Evolutionary conservation across 306 rosid genomes (phyloP).

Genomic region (Vigna unguiculata): DNA sequence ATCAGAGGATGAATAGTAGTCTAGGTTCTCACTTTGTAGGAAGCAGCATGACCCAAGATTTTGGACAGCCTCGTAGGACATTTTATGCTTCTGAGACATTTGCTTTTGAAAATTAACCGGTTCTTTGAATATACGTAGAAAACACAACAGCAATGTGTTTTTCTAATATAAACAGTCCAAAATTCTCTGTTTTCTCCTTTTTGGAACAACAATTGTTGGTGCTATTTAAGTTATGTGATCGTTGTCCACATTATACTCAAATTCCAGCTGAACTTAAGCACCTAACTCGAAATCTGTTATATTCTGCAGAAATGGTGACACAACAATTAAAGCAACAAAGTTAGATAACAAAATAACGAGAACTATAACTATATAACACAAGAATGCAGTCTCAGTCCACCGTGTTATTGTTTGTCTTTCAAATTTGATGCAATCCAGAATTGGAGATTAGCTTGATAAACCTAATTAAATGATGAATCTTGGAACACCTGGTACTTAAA

Average conservation of each 20-base stretch:
- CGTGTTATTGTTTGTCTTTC: constrained; percentile 32
- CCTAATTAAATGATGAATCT: constrained; percentile 6
- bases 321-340: constrained; percentile 19
- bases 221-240: constrained; percentile 28
- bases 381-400: constrained; percentile 11
- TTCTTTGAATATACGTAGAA: constrained; percentile 29
- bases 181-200: constrained; percentile 16
- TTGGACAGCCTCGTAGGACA: constrained; percentile 54
- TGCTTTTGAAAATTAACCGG: constrained; percentile 52
- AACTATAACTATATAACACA: constrained; percentile 5
- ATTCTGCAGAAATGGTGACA: constrained; percentile 55
- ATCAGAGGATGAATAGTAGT: constrained; percentile 51
- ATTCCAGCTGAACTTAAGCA: not conserved
- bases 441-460: not conserved
- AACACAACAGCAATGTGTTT: constrained; percentile 17
- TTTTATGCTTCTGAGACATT: constrained; percentile 55
- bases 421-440: constrained; percentile 22
- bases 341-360: constrained; percentile 30
- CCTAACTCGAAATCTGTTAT: constrained; percentile 4
- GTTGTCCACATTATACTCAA: constrained; percentile 29
- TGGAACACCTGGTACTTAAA: constrained; percentile 29
- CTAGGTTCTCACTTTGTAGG: constrained; percentile 48
- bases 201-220: not conserved
- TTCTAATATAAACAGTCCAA: not conserved
- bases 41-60: constrained; percentile 55